Base-by-base conservation (phyloP, 495 filamentous ascomycete species). In the Aspergillus egyptiacus region DNA sequence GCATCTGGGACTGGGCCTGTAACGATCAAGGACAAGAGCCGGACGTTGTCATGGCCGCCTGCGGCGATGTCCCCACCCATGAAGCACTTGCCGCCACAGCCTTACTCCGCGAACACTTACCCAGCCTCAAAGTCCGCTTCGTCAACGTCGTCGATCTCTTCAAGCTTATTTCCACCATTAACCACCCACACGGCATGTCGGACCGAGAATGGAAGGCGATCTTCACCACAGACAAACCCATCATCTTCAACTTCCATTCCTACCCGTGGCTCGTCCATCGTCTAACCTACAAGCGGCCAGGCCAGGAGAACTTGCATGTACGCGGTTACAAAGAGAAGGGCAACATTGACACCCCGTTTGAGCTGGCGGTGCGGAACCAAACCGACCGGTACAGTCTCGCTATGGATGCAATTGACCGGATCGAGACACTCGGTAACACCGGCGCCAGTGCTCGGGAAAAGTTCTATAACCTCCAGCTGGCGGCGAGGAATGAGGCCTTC, bases 171-270 rank as follows among this genome's bases (percentile, higher is more conserved):
- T 77, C 79, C 27, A 60, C 77, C 25, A 66, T 59, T 18, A 73
- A 86, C 49, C 83, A 87, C 62, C 79, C 83, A 0, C 84, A 88
- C 64, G 83, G 84, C 22, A 68, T 86, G 46, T 70, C 69, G 1
- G 79, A 86, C 49, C 54, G 50, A 22, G 77, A 84, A 56, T 87
- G 79, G 78, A 58, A 61, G n/a, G 67, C 81, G 5, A 53, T 85
- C 41, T 87, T 87, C 70, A 88, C 84, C 1, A 65, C 67, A 17
- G 67, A 85, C 70, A 80, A 72, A 49, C 83, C 84, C 27, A 72
- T 85, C 62, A 77, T 87, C 55, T 87, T 88, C 77, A 86, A 86
- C 70, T 87, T 86, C 78, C 84, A 88, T 68, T 81, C 76, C 14
- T 86, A 88, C 65, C 84, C 84, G 2, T 88, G 81, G 82, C 73